Base-by-base conservation (phyloP, 495 filamentous ascomycete species). In the Terfezia boudieri region DNA sequence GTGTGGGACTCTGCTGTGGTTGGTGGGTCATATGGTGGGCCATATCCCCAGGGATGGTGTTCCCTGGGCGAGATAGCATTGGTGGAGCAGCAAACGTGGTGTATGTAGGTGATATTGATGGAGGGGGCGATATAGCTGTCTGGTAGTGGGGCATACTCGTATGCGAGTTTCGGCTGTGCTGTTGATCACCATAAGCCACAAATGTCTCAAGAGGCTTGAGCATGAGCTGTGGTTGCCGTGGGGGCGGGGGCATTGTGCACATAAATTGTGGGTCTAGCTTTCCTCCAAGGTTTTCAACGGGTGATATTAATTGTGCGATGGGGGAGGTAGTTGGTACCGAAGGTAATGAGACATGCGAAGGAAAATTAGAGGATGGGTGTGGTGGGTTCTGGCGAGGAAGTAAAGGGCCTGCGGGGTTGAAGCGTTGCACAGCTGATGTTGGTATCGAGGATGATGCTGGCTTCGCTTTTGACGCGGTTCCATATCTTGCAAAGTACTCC, bases 401-500 rank as follows among this genome's bases (percentile, higher is more conserved):
- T 46, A 6, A 9, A 72, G 65, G 37, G 69, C 58, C 32, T 71
- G 67, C 49, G 72, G 64, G 56, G 62, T 36, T 53, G 69, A 69
- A 57, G 71, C 65, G 48, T 71, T 70, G 8, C 64, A 63, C 17
- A 69, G 55, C 35, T 71, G 63, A 50, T 66, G 65, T 60, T 67
- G 71, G 53, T 63, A 55, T 46, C 53, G 55, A 23, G 56, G 52
- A 49, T 49, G 60, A 8, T 46, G 58, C 57, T 68, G 68, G 59
- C 69, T 70, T 14, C 60, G 62, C 51, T 79, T 75, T 50, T 74
- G 71, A 16, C 76, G 75, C 1, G 84, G 79, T 46, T 0, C 84
- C 83, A 20, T 90, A 72, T 56, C 78, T 84, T 53, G 84, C 80
- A 66, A 98, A 94, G 68, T 93, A 94, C 59, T 95, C 86, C 60